These are phyloP conservation scores for Adansonia rubrostipa DNA, from an alignment of 441 rosid genomes.

Conservation along the genomic window DNA sequence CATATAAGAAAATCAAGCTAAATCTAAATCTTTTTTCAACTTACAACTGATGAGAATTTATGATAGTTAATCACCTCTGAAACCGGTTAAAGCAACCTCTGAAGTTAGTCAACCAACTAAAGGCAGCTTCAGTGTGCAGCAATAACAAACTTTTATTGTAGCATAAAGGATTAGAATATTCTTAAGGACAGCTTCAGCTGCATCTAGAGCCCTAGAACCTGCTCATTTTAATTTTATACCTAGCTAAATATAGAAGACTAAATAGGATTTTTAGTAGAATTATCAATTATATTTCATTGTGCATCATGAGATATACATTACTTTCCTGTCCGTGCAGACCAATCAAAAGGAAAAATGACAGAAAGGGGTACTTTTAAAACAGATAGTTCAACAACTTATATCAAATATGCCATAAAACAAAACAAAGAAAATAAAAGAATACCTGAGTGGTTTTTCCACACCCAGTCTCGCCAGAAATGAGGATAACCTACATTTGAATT, in stretches of 20 bases:
- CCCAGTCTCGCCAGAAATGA: slow-evolving; percentile 95
- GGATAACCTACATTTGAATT: slow-evolving; percentile 65
- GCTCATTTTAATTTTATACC: slow-evolving; percentile 8
- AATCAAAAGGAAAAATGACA: slow-evolving; percentile 10
- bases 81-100: background rate
- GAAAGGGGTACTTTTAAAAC: background rate
- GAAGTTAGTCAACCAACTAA: slow-evolving; percentile 6
- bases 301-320: slow-evolving; percentile 6
- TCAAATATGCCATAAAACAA: slow-evolving; percentile 27
- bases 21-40: background rate
- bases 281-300: background rate
- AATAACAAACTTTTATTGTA: background rate
- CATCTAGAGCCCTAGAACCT: slow-evolving; percentile 6
- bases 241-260: slow-evolving; percentile 4
- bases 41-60: background rate
- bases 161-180: background rate
- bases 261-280: slow-evolving; percentile 1
- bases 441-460: slow-evolving; percentile 99
- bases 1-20: background rate
- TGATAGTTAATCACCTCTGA: background rate
- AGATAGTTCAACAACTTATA: slow-evolving; percentile 12
- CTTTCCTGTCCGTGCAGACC: background rate
- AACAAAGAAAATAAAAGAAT: slow-evolving; percentile 34
- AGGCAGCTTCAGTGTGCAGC: background rate
- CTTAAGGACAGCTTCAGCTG: background rate